Percentiles rank a stretch among this genome's conserved stretches.
phyloP scores from a whole-genome alignment of 2,329 filamentous ascomycete genomes.

The Sporothrix pseudoabietina region DNA sequence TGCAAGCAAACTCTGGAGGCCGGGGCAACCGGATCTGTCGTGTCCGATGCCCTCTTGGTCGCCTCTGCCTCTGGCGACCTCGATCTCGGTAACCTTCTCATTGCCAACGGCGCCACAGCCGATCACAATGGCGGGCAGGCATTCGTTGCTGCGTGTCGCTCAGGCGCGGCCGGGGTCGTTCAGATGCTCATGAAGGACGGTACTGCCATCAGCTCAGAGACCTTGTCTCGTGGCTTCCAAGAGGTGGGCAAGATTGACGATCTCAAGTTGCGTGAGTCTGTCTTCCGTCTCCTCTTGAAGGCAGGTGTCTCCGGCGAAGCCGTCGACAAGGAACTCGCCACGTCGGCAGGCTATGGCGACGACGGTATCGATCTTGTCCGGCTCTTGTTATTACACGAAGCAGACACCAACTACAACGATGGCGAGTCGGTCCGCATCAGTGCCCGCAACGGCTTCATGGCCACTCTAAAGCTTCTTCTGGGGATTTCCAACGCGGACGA shows the following conservation, averaged over 20 bases:
- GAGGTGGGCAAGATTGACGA: slow-evolving; percentile 57
- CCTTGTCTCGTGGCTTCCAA: slow-evolving; percentile 56
- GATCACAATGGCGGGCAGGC: slow-evolving; percentile 56
- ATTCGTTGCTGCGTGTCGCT: slow-evolving; percentile 56
- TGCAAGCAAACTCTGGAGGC: slow-evolving; percentile 51
- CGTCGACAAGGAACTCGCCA: slow-evolving; percentile 56
- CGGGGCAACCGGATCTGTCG: slow-evolving; percentile 49
- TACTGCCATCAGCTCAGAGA: slow-evolving; percentile 45
- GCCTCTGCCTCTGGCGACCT: slow-evolving; percentile 58
- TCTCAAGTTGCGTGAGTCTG: slow-evolving; percentile 50
- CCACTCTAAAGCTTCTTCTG: slow-evolving; percentile 55
- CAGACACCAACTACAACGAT: slow-evolving; percentile 57
- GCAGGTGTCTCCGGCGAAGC: slow-evolving; percentile 54
- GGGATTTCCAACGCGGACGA: slow-evolving; percentile 42
- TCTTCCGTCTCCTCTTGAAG: slow-evolving; percentile 56
- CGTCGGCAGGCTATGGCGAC: slow-evolving; percentile 55
- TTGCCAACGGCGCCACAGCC: slow-evolving; percentile 55
- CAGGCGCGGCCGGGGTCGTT: slow-evolving; percentile 54
- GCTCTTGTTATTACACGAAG: slow-evolving; percentile 55
- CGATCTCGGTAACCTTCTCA: slow-evolving; percentile 53
- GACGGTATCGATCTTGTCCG: slow-evolving; percentile 52
- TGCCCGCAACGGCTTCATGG: slow-evolving; percentile 54
- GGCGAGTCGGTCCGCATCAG: slow-evolving; percentile 60
- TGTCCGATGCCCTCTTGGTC: slow-evolving; percentile 54
- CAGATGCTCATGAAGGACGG: slow-evolving; percentile 50